Evolutionary conservation across 768 basidiomycete species (phyloP).

Genomic region (Pleurotus platypus): DNA sequence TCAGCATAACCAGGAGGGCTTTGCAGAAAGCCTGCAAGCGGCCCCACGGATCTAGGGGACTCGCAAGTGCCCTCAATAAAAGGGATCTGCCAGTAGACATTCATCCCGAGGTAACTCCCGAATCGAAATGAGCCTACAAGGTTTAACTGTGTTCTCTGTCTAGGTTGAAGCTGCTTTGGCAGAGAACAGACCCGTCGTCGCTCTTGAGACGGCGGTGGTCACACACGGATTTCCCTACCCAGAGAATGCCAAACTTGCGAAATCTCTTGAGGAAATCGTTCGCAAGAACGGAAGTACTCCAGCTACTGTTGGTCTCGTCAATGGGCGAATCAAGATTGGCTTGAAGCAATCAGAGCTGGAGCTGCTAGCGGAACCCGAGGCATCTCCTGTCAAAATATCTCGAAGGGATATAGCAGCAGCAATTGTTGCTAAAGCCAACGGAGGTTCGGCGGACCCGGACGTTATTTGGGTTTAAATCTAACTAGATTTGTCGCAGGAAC

Average conservation of each 20-base stretch:
- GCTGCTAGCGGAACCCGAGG: constrained; percentile 54
- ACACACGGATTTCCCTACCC: constrained; percentile 92
- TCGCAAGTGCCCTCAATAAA: not conserved
- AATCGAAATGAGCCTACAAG: too few species aligned
- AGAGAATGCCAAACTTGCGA: constrained; percentile 66
- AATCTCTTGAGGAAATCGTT: constrained; percentile 70
- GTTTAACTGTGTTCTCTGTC: not conserved
- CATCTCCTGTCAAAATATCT: constrained; percentile 61
- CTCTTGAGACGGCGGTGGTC: constrained; percentile 88
- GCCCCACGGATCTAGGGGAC: not conserved
- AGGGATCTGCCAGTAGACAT: constrained; percentile 52
- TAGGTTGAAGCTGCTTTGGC: constrained; percentile 61
- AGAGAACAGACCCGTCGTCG: constrained; percentile 68
- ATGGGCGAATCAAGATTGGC: constrained; percentile 85
- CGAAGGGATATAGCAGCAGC: constrained; percentile 77
- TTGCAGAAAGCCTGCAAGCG: not conserved
- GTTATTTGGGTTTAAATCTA: constrained; percentile 8
- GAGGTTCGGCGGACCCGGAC: constrained; percentile 46
- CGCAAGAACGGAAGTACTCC: constrained; percentile 76
- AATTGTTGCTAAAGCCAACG: constrained; percentile 64
- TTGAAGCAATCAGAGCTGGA: constrained; percentile 62
- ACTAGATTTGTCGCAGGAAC: constrained; percentile 37
- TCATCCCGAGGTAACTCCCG: constrained; percentile 66
- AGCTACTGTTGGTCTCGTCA: constrained; percentile 85
- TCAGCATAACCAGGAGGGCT: not conserved